Evolutionary conservation across 257 asterid genomes (phyloP), one percentile per base, ranked within the genome.

Genomic region (Solanum commersonii): DNA sequence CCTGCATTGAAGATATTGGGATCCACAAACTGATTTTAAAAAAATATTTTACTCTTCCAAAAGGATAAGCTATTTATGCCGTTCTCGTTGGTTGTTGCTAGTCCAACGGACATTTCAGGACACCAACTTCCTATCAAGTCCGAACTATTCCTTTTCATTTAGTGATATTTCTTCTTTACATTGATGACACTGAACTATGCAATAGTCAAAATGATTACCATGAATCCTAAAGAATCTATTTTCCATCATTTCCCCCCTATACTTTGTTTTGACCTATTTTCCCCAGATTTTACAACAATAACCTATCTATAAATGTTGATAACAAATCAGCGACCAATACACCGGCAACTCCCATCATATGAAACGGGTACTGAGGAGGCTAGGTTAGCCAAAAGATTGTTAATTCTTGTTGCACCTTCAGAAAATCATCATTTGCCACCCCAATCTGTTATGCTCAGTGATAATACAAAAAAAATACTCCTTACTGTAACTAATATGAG

Each of bases 401-500:
- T 73, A 72, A 72, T 27, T 18, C 40, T 46, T 81, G 20, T 44
- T 81, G 22, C 20, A 81, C 42, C 42, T 46, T 81, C 42, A 18
- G 27, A 29, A 81, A 81, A 11, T 81, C 70, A 46, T 9, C 14
- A 29, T 16, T 81, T 49, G 42, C 85, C 4, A 44, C 65, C 65
- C 38, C 25, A 79, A 42, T 79, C 65, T 79, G 5, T 8, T 27
- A 79, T 78, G 38, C 65, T 4, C 65, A 79, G 38, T 79, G 38
- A 42, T 79, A 79, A 79, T 44, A 79, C 9, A 2, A 27, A 79
- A 25, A 78, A 25, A 25, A 15, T 20, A 78, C 34, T 27, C 38
- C 27, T 79, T 81, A 27, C 40, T 74, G 87, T 82, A 79, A 88
- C 67, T 84, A 87, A 87, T 46, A 71, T 81, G 74, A 31, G 84